A percentile compares a stretch with the other conserved stretches of the same genome.
phyloP scores from a whole-genome alignment of 2,329 filamentous ascomycete genomes.

The Trichophaea hybrida region DNA sequence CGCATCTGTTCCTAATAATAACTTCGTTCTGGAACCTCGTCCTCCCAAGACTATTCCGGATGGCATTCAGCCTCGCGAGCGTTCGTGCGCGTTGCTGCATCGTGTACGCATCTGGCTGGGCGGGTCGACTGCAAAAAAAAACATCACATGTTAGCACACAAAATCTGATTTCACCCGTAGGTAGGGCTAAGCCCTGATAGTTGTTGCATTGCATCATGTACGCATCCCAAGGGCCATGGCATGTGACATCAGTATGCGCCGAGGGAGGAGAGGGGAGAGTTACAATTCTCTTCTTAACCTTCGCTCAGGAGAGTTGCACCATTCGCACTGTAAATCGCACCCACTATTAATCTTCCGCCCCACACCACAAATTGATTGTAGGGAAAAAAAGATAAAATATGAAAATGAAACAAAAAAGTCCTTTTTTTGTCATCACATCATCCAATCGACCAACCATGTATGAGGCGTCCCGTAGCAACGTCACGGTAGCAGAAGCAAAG shows the following conservation, averaged over 20 bases:
- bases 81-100: not conserved
- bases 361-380: not conserved
- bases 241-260: too few species aligned
- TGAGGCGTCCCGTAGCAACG: not conserved
- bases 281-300: conserved; percentile 1
- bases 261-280: not conserved
- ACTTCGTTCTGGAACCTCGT: conserved; percentile 2
- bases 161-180: not conserved
- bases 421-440: not conserved
- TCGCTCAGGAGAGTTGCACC: conserved; percentile 15
- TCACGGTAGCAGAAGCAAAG: not conserved
- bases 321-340: conserved; percentile 14
- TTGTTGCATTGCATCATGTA: too few species aligned
- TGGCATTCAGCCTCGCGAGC: conserved; percentile 2
- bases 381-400: not conserved
- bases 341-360: not conserved
- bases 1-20: conserved; percentile 3
- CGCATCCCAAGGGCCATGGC: too few species aligned
- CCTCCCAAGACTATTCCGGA: not conserved
- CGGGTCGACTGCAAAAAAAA: too few species aligned
- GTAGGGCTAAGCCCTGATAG: too few species aligned
- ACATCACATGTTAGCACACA: not conserved
- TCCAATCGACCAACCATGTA: not conserved
- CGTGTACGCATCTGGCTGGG: not conserved
- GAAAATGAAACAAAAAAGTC: not conserved